Evolutionary conservation across 2,329 filamentous ascomycete species (phyloP), one percentile per base, ranked within the genome.

Genomic region (Phialemonium atrogriseum): DNA sequence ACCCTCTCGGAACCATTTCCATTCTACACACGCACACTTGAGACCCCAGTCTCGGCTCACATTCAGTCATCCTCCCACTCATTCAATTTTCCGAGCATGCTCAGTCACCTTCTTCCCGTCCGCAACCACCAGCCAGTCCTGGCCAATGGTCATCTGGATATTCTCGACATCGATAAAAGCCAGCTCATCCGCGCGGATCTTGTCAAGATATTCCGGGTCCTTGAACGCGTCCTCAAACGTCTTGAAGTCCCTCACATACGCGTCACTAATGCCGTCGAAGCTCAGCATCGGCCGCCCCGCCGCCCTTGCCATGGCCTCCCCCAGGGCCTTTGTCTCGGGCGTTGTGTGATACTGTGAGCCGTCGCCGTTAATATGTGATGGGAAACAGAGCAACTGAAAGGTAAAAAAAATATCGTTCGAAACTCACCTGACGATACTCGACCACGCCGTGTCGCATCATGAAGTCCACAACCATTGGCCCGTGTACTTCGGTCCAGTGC

Each of bases 331-430:
- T 9, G 18, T 15, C 27, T 29, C 18, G 15, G 27, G 20, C 10
- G 27, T 29, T n/a, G 27, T 29, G 12, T 29, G 27, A 17, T 29
- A 29, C 27, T 29, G 13, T n/a, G n/a, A n/a, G n/a, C n/a, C n/a
- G n/a, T n/a, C n/a, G n/a, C n/a, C n/a, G n/a, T n/a, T n/a, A n/a
- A n/a, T n/a, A n/a, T n/a, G n/a, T n/a, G n/a, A n/a, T n/a, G n/a
- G n/a, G n/a, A n/a, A n/a, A n/a, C n/a, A n/a, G n/a, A n/a, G n/a
- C n/a, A n/a, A n/a, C n/a, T n/a, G n/a, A n/a, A n/a, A n/a, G n/a
- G n/a, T n/a, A n/a, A n/a, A n/a, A n/a, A n/a, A n/a, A n/a, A n/a
- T n/a, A n/a, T n/a, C n/a, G n/a, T n/a, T n/a, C n/a, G n/a, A n/a
- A n/a, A n/a, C n/a, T n/a, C n/a, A n/a, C n/a, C n/a, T n/a, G n/a